phyloP scores from a whole-genome alignment of 768 basidiomycete genomes.

The Russula brevipes region DNA sequence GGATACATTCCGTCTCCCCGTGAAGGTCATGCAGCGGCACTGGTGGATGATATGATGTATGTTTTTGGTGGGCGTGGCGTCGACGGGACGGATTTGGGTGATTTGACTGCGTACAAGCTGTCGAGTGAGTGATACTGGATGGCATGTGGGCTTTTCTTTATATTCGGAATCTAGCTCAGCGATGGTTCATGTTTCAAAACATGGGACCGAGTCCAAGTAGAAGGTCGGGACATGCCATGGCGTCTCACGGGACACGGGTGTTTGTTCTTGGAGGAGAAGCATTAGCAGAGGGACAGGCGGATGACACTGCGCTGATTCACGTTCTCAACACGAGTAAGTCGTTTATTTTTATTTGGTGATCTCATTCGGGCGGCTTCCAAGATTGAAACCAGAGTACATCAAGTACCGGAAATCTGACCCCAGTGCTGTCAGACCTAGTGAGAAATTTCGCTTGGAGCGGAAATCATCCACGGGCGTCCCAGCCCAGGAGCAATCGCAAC shows the following conservation, averaged over 20 bases:
- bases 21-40: constrained; percentile 91
- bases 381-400: constrained; percentile 62
- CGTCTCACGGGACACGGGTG: constrained; percentile 79
- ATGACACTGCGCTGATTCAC: constrained; percentile 77
- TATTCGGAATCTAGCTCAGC: constrained; percentile 56
- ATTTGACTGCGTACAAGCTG: constrained; percentile 95
- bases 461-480: constrained; percentile 41
- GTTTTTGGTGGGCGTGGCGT: constrained; percentile 96
- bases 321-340: constrained; percentile 90
- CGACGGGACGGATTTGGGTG: constrained; percentile 91
- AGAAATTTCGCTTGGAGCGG: constrained; percentile 32
- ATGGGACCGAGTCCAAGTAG: constrained; percentile 95
- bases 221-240: constrained; percentile 95
- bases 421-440: constrained; percentile 40
- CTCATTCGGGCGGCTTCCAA: not conserved
- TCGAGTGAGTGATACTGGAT: constrained; percentile 61
- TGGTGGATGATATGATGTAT: constrained; percentile 96
- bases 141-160: not conserved
- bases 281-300: constrained; percentile 61
- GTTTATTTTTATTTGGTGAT: not conserved
- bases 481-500: constrained; percentile 16
- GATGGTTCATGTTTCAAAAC: constrained; percentile 99
- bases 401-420: constrained; percentile 71
- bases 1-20: constrained; percentile 93
- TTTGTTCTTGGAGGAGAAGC: constrained; percentile 95